Evolutionary conservation across 257 asterid genomes (phyloP), one percentile per base, ranked within the genome.

Genomic region (Euphrasia confusa): DNA sequence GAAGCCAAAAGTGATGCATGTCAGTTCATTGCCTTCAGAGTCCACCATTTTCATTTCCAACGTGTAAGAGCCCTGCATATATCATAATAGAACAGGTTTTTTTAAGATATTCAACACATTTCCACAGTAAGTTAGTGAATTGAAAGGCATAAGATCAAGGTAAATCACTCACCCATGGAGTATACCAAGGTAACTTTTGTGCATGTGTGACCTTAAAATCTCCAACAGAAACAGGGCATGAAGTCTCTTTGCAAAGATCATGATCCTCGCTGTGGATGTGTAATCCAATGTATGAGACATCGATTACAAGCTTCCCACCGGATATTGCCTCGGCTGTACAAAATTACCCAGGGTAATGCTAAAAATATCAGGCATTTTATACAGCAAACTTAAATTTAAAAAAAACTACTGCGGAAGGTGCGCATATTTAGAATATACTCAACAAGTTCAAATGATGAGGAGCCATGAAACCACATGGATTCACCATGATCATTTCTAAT

Each of bases 221-320:
- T 35, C 98, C 98, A 27, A 64, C 72, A 64, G 84, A 17, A 27
- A 89, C 73, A 15, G 98, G 97, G 78, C 98, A 91, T 10, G 87
- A 68, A 1, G 95, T 91, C 78, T 86, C 79, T n/a, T 48, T 1
- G 61, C 98, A 91, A 50, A 91, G 87, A 70, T 88, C 76, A 13
- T 81, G 83, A 1, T 71, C 58, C 80, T 91, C 97, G 3, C 65
- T 66, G 80, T 50, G 69, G 66, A 88, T 68, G 44, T 79, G 83
- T 24, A 82, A 33, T 35, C 78, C 71, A 44, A 83, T 60, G 77
- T 79, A 88, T 7, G 77, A 60, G 26, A 91, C 95, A 27, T 77
- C 96, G 64, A 91, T 75, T 21, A 50, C 75, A 56, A 91, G 79
- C 71, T 84, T 81, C 65, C 98, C 98, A 21, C 79, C 84, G 10